phyloP scores from a whole-genome alignment of 805 yeast species.

The Kuraishia ogatae region DNA sequence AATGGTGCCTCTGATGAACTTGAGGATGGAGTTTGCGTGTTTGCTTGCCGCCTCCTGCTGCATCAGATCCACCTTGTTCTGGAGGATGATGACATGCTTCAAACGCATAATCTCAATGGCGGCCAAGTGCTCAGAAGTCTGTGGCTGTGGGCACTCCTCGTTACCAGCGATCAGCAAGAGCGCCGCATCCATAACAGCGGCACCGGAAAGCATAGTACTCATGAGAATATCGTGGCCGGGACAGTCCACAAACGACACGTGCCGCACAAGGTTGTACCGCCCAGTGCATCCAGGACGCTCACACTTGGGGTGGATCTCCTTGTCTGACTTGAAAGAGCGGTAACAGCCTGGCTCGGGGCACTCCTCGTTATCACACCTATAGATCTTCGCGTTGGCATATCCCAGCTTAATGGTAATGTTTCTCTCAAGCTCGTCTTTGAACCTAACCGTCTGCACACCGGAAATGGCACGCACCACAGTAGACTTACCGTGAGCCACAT shows the following conservation, averaged over 20 bases:
- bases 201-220: conserved; percentile 99
- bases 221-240: conserved; percentile 99
- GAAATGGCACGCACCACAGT: conserved; percentile 97
- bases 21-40: conserved; percentile 86
- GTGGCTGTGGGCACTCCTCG: conserved; percentile 99
- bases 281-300: conserved; percentile 83
- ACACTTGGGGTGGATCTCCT: conserved; percentile 91
- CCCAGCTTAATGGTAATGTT: conserved; percentile 97
- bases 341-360: conserved; percentile 95
- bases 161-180: conserved; percentile 93
- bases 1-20: conserved; percentile 93
- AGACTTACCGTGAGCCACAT: conserved; percentile 98
- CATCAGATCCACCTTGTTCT: conserved; percentile 98
- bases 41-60: conserved; percentile 94
- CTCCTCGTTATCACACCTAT: conserved; percentile 76
- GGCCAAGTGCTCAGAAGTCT: conserved; percentile 97
- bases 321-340: conserved; percentile 88
- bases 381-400: conserved; percentile 97
- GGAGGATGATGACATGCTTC: conserved; percentile 91
- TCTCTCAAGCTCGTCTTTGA: conserved; percentile 98
- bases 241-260: conserved; percentile 97
- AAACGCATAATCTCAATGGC: conserved; percentile 99
- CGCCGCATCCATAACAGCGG: conserved; percentile 99
- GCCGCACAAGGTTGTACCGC: conserved; percentile 85
- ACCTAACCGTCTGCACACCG: conserved; percentile 98